Evolutionary conservation across 495 filamentous ascomycete species (phyloP).

Genomic region (Hypoxylon trugodes): DNA sequence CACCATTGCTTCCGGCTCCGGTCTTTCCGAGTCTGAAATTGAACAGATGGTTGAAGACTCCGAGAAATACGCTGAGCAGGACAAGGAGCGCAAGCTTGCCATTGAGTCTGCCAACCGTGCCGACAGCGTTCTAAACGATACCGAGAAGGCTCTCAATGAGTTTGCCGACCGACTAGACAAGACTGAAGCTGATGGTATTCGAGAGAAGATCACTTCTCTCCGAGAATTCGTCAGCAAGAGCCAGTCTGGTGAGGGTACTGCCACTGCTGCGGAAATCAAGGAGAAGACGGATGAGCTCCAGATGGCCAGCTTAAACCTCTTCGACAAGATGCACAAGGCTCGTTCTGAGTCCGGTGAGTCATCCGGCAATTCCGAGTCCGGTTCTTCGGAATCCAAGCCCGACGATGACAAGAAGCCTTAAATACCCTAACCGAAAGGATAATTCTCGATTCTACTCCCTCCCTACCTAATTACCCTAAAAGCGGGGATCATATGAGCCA

Average conservation of each 20-base stretch:
- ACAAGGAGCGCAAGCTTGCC: slow-evolving; percentile 95
- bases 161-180: slow-evolving; percentile 96
- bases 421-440: slow-evolving; percentile 40
- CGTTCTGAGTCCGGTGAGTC: slow-evolving; percentile 68
- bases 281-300: slow-evolving; percentile 98
- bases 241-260: slow-evolving; percentile 87
- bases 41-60: slow-evolving; percentile 96
- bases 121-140: slow-evolving; percentile 95
- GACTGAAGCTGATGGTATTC: slow-evolving; percentile 88
- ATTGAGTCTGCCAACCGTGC: slow-evolving; percentile 97
- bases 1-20: slow-evolving; percentile 97
- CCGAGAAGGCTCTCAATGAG: slow-evolving; percentile 98
- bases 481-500: slow-evolving; percentile 39
- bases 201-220: slow-evolving; percentile 89
- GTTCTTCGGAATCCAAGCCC: slow-evolving; percentile 81
- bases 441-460: slow-evolving; percentile 34
- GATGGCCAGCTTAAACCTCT: slow-evolving; percentile 91
- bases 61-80: slow-evolving; percentile 92
- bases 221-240: slow-evolving; percentile 93
- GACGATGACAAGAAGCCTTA: slow-evolving; percentile 69
- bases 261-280: slow-evolving; percentile 91
- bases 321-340: slow-evolving; percentile 99
- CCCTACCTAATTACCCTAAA: slow-evolving; percentile 43
- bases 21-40: slow-evolving; percentile 94
- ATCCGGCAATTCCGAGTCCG: slow-evolving; percentile 43